phyloP scores from a whole-genome alignment of 805 yeast species.

The Barnettozyma pratensis region DNA sequence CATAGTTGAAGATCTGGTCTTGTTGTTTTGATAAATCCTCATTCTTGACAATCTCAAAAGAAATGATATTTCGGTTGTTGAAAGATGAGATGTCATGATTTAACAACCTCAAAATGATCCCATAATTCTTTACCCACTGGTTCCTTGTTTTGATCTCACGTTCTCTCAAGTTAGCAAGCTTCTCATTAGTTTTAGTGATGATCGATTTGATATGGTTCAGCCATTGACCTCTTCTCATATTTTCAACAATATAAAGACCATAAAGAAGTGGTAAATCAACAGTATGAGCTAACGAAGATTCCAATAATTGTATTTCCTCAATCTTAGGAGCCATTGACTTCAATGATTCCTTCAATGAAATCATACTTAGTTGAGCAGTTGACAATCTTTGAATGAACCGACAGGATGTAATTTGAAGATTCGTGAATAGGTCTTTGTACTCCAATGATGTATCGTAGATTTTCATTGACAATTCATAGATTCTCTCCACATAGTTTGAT shows the following conservation, averaged over 20 bases:
- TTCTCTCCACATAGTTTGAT: constrained; percentile 25
- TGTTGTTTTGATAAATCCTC: constrained; percentile 3
- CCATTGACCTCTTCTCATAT: constrained; percentile 57
- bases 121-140: constrained; percentile 62
- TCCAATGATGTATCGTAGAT: constrained; percentile 31
- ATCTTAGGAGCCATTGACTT: constrained; percentile 14
- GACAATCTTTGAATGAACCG: constrained; percentile 16
- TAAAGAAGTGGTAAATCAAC: constrained; percentile 67
- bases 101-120: constrained; percentile 37
- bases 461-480: constrained; percentile 29
- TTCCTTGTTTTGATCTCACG: constrained; percentile 51
- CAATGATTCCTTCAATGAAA: constrained; percentile 19
- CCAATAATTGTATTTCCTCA: constrained; percentile 23
- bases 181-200: constrained; percentile 43
- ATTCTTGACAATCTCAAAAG: constrained; percentile 17
- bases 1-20: constrained; percentile 7
- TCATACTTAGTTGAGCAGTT: constrained; percentile 17
- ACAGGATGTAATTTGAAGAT: constrained; percentile 15
- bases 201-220: constrained; percentile 25
- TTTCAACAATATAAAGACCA: constrained; percentile 64
- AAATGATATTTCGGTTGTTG: constrained; percentile 14
- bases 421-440: constrained; percentile 30
- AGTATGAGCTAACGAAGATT: constrained; percentile 30
- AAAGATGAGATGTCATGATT: constrained; percentile 19
- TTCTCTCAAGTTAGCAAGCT: constrained; percentile 48